A percentile compares a stretch with the other conserved stretches of the same genome.
phyloP scores from a whole-genome alignment of 495 filamentous ascomycete species.

The Talaromyces thailandensis region DNA sequence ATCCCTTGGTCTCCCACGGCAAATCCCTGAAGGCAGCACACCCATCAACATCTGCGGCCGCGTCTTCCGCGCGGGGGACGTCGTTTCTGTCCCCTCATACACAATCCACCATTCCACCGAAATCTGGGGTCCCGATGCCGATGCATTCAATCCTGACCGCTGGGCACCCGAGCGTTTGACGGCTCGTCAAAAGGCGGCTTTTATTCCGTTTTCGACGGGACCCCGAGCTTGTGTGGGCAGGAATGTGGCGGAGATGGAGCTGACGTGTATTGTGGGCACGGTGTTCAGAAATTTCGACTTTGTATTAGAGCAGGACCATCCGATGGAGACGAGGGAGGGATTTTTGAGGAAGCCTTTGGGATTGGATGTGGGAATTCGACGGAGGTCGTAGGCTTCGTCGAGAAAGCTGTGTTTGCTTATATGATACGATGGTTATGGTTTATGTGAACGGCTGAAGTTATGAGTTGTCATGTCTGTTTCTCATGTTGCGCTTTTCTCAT shows the following conservation, averaged over 20 bases:
- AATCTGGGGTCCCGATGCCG: slow-evolving; percentile 74
- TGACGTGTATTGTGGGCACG: slow-evolving; percentile 70
- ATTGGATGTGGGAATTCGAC: slow-evolving; percentile 61
- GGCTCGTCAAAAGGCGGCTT: slow-evolving; percentile 61
- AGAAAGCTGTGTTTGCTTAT: background rate
- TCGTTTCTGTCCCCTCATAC: slow-evolving; percentile 78
- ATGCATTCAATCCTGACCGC: slow-evolving; percentile 74
- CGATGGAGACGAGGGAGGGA: slow-evolving; percentile 74
- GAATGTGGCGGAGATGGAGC: slow-evolving; percentile 91
- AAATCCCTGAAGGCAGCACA: slow-evolving; percentile 54
- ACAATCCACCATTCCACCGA: slow-evolving; percentile 73
- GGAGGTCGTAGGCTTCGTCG: slow-evolving; percentile 15
- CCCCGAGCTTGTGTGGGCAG: slow-evolving; percentile 75
- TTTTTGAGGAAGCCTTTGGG: slow-evolving; percentile 84
- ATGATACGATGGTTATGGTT: background rate
- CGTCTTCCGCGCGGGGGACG: slow-evolving; percentile 65
- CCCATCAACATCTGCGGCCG: slow-evolving; percentile 48
- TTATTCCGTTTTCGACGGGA: slow-evolving; percentile 80
- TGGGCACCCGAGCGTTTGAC: slow-evolving; percentile 53
- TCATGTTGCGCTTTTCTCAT: background rate
- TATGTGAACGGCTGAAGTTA: background rate
- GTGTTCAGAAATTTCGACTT: slow-evolving; percentile 73
- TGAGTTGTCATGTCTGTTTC: background rate
- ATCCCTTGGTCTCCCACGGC: slow-evolving; percentile 76
- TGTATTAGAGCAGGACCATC: slow-evolving; percentile 53